A percentile compares a stretch with the other conserved stretches of the same genome.
phyloP scores from a whole-genome alignment of 257 asterid species.

The Solanum pimpinellifolium region DNA sequence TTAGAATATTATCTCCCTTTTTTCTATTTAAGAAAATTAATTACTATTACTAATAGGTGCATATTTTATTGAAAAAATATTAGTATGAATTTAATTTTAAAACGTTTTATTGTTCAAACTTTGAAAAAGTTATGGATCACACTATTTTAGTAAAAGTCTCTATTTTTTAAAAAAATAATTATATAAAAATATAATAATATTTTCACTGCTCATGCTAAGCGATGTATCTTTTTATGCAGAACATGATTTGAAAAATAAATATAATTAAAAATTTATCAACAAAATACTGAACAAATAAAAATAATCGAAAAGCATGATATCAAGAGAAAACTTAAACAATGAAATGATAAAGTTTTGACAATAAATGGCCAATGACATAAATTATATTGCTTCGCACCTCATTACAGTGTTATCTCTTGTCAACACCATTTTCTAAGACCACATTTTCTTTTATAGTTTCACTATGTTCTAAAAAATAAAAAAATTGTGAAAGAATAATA shows the following conservation, averaged over 20 bases:
- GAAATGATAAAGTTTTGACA: conserved; percentile 8
- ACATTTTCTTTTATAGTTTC: not conserved
- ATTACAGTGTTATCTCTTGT: not conserved
- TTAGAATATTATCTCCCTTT: not conserved
- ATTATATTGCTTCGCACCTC: not conserved
- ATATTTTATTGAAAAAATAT: too few relatives aligned
- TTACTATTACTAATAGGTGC: not conserved
- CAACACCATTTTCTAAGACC: conserved; percentile 37
- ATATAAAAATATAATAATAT: too few relatives aligned
- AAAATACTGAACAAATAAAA: too few relatives aligned
- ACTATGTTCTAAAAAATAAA: not conserved
- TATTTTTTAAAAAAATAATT: too few relatives aligned
- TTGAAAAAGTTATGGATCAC: not conserved
- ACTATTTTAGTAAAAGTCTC: not conserved
- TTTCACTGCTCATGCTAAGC: too few relatives aligned
- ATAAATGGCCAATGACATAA: not conserved
- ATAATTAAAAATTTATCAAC: too few relatives aligned
- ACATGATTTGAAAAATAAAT: too few relatives aligned
- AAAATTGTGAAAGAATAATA: not conserved
- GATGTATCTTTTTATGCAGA: too few relatives aligned
- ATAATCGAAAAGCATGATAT: too few relatives aligned
- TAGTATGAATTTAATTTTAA: not conserved
- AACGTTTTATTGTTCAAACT: not conserved
- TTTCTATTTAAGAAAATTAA: not conserved
- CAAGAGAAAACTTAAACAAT: not conserved